These are phyloP conservation scores for Auricularia cornea DNA, from an alignment of 768 basidiomycete genomes.

Conservation along the genomic window DNA sequence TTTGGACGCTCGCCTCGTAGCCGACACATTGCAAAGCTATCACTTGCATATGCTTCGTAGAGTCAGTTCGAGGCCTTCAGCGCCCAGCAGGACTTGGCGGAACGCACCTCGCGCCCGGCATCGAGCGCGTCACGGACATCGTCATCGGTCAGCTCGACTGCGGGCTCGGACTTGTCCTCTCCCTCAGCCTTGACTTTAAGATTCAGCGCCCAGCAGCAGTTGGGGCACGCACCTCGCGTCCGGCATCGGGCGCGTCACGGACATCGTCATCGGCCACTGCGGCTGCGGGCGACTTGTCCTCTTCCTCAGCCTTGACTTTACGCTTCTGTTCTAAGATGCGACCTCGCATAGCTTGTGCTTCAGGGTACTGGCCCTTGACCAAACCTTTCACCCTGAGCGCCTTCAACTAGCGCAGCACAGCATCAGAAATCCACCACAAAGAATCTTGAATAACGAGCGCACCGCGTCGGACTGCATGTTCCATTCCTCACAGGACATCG, in stretches of 20 bases:
- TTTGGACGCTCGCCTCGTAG: not conserved
- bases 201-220: not conserved
- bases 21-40: not conserved
- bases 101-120: not conserved
- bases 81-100: not conserved
- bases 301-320: not conserved
- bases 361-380: not conserved
- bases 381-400: not conserved
- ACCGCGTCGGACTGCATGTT: not conserved
- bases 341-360: not conserved
- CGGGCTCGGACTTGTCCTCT: not conserved
- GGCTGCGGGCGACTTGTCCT: not conserved
- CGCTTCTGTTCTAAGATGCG: not conserved
- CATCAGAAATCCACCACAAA: not conserved
- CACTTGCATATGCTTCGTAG: not conserved
- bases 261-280: not conserved
- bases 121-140: not conserved
- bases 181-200: not conserved
- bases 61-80: not conserved
- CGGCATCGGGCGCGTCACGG: not conserved
- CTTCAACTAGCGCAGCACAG: not conserved
- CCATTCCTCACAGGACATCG: not conserved
- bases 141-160: not conserved
- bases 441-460: not conserved
- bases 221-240: not conserved